Evolutionary conservation across 176 grass and related monocot genomes (phyloP).

Genomic region (Eragrostis nindensis): DNA sequence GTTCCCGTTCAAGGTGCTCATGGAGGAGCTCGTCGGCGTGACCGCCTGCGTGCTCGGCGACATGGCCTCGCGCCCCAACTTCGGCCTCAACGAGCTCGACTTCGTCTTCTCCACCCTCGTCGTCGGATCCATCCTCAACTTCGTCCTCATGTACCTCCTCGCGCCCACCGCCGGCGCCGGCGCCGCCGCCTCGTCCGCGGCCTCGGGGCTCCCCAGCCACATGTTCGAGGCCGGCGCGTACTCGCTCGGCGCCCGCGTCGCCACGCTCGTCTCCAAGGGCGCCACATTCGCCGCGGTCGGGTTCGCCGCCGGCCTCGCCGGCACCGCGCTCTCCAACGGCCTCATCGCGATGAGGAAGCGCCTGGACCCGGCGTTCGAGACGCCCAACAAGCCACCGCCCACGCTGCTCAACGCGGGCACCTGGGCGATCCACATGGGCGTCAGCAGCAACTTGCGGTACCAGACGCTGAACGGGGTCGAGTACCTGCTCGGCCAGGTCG

Average conservation of each 20-base stretch:
- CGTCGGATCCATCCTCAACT: conserved; percentile 93
- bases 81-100: conserved; percentile 88
- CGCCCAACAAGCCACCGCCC: conserved; percentile 79
- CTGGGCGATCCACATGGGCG: conserved; percentile 84
- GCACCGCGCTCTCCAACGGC: conserved; percentile 76
- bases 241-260: conserved; percentile 65
- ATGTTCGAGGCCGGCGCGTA: conserved; percentile 79
- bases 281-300: conserved; percentile 64
- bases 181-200: conserved; percentile 39
- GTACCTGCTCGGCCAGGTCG: conserved; percentile 54
- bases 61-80: conserved; percentile 87
- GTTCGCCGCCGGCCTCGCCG: conserved; percentile 69
- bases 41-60: conserved; percentile 78
- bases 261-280: conserved; percentile 72
- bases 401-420: conserved; percentile 76
- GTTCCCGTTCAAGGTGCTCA: conserved; percentile 92
- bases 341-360: conserved; percentile 71
- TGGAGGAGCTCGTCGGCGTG: conserved; percentile 90
- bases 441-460: conserved; percentile 85
- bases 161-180: conserved; percentile 63
- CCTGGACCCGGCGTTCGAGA: conserved; percentile 77
- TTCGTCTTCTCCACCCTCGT: conserved; percentile 93
- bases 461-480: conserved; percentile 87
- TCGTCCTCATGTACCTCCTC: conserved; percentile 91
- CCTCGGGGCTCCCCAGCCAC: conserved; percentile 62